Evolutionary conservation across 1,284 basidiomycete genomes (phyloP), one percentile per base, ranked within the genome.

Genomic region (Sanghuangporus baumii): DNA sequence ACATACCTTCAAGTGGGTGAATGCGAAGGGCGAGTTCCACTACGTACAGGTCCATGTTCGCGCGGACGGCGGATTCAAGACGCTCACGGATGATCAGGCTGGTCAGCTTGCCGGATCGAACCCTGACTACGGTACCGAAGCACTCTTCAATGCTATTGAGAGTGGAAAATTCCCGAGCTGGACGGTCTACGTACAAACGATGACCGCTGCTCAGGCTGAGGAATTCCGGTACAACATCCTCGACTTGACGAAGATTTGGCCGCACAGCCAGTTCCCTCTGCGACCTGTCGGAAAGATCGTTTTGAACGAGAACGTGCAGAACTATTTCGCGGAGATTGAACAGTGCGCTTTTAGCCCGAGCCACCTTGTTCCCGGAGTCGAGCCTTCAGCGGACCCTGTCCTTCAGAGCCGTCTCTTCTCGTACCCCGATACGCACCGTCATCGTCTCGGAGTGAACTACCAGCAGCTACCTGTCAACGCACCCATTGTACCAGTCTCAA

Each of bases 341-440:
- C 91, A 94, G 82, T 79, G 77, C 64, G 93, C 93, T 1, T 96
- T 93, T 79, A 83, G 91, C 38, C 95, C 95, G 0, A 89, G 91
- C 0, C 93, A 97, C 74, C 75, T 88, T 57, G 78, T 96, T 3
- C 91, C 91, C 1, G 96, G 94, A 73, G 84, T 95, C 69, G 95
- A 96, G 79, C 83, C 93, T 40, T 88, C 89, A 16, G 84, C 87
- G 41, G 95, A 97, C 76, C 95, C 95, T 16, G 91, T 97, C 65
- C 81, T 97, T 66, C 95, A 97, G 75, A 89, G 89, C 34, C 91
- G 95, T 66, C 83, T 97, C 47, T 97, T 96, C 86, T 93, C 93
- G 9, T 98, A 98, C 81, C 92, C 94, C 4, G 95, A 97, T 74
- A 93, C 95, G 6, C 94, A 96, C 75, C 87, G 93, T 65, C 89